phyloP scores from a whole-genome alignment of 139 green algal species.

The Chlamydomonas sp. region DNA sequence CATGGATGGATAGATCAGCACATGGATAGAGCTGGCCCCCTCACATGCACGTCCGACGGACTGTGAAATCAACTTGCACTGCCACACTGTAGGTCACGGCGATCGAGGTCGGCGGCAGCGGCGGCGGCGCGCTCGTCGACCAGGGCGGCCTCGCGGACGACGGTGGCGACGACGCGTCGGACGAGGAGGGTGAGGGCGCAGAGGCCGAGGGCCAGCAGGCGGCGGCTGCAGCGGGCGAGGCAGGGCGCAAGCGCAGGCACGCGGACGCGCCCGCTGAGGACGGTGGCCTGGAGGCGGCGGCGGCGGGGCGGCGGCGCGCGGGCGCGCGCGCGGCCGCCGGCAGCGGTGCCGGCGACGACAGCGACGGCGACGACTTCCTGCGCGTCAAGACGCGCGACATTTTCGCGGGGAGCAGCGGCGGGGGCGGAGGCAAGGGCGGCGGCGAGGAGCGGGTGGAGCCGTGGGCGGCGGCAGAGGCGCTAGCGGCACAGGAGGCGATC shows the following conservation, averaged over 20 bases:
- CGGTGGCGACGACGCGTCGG: not conserved
- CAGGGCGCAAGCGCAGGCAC: not conserved
- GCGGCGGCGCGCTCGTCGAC: not conserved
- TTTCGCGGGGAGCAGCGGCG: constrained; percentile 24
- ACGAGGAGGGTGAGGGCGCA: constrained; percentile 5
- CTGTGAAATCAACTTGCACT: not conserved
- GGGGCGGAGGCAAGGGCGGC: constrained; percentile 7
- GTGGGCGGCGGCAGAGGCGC: too few relatives aligned
- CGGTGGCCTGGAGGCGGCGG: not conserved
- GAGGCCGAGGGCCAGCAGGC: not conserved
- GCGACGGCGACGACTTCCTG: constrained; percentile 47
- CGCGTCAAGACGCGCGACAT: constrained; percentile 39
- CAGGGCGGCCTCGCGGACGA: constrained; percentile 5
- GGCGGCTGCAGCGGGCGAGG: not conserved
- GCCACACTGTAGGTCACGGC: not conserved
- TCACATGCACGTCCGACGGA: not conserved
- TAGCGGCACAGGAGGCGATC: not conserved
- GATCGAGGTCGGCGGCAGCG: constrained; percentile 11
- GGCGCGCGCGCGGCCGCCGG: not conserved
- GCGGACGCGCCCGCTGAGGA: not conserved
- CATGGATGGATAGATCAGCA: too few relatives aligned
- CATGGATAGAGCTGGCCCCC: constrained; percentile 2
- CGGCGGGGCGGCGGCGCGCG: not conserved
- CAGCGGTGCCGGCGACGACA: not conserved
- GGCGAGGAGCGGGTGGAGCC: not conserved